Conservation (phyloP, 176 grass and related monocot species). For the Lolium perenne region DNA sequence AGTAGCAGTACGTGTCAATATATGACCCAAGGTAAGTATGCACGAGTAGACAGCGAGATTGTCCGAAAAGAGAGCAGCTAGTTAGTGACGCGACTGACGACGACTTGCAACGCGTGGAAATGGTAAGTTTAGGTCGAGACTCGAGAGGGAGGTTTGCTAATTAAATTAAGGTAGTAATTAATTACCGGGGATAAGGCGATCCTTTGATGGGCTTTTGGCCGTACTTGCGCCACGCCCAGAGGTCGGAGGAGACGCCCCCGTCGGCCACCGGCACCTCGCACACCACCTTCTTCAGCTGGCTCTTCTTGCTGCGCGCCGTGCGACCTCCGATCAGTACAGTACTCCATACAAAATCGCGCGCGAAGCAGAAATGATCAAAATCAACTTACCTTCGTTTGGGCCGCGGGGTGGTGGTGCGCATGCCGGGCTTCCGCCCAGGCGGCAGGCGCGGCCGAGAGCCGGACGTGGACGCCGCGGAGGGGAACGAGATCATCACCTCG, state of each 20-base stretch:
- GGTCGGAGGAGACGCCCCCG: slow-evolving; percentile 66
- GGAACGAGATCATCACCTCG: slow-evolving; percentile 57
- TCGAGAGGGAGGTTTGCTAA: too few relatives aligned
- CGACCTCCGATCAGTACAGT: not conserved
- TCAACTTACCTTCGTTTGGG: slow-evolving; percentile 49
- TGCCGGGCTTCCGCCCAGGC: slow-evolving; percentile 42
- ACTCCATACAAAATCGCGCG: not conserved
- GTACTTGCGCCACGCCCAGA: slow-evolving; percentile 99
- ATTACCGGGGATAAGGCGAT: slow-evolving; percentile 93
- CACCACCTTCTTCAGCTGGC: slow-evolving; percentile 85
- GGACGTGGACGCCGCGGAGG: slow-evolving; percentile 38
- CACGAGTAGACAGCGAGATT: slow-evolving; percentile 5
- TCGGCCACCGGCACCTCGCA: slow-evolving; percentile 77
- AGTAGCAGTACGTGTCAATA: not conserved
- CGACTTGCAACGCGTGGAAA: slow-evolving; percentile 34
- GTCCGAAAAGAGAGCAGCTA: not conserved
- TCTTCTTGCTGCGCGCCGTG: slow-evolving; percentile 78
- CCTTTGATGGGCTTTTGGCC: slow-evolving; percentile 99
- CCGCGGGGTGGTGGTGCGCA: slow-evolving; percentile 37
- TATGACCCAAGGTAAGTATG: not conserved
- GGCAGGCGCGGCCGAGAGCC: slow-evolving; percentile 19
- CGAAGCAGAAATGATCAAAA: not conserved
- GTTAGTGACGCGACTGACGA: not conserved
- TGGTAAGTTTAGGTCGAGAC: not conserved
- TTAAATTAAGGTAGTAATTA: not conserved